These are phyloP conservation scores for Chrysochromulina parva DNA, from an alignment of 78 protist genomes.

Conservation along the genomic window DNA sequence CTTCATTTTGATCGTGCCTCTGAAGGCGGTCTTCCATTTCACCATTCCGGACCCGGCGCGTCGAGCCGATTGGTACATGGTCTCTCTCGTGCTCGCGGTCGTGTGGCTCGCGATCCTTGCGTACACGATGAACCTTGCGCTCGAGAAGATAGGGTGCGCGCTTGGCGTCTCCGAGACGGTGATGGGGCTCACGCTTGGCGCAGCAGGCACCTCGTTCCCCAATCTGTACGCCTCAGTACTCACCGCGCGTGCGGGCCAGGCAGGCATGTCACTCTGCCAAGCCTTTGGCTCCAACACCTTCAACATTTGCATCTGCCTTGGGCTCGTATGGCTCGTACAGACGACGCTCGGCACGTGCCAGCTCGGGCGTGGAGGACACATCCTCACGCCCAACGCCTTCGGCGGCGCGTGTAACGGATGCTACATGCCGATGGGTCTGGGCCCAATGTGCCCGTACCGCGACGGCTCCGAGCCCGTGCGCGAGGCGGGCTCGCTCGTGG, in stretches of 20 bases:
- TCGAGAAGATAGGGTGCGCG: background rate
- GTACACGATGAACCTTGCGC: background rate
- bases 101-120: conserved; percentile 23
- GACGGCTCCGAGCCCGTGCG: no score
- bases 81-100: background rate
- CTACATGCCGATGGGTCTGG: no score
- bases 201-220: background rate
- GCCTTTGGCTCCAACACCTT: conserved; percentile 35
- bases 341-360: no score
- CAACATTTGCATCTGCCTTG: background rate
- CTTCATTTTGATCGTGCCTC: no score
- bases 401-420: no score
- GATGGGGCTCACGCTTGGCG: background rate
- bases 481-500: no score
- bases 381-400: no score
- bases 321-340: background rate
- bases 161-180: background rate
- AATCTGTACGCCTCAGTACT: background rate
- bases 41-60: background rate
- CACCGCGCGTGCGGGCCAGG: background rate
- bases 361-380: no score
- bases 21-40: no score
- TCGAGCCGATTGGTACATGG: background rate
- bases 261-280: conserved; percentile 15
- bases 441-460: no score